These are phyloP conservation scores for Pterula multifida DNA, from an alignment of 1,284 basidiomycete genomes.

Conservation along the genomic window DNA sequence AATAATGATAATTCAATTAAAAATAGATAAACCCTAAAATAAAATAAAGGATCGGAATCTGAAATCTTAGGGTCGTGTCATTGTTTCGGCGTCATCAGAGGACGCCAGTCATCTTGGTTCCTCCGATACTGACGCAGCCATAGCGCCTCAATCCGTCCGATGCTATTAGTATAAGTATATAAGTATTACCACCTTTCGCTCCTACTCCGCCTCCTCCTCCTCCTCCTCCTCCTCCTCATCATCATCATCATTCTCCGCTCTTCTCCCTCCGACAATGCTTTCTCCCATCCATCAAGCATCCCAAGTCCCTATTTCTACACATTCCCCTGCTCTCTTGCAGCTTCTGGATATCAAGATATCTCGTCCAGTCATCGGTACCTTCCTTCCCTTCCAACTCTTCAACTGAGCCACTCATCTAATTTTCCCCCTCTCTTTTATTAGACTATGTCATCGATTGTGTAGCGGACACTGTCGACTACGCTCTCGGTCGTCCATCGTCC, in stretches of 20 bases:
- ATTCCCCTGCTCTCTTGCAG: slow-evolving; percentile 50
- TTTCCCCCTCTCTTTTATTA: slow-evolving; percentile 17
- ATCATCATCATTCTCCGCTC: not conserved
- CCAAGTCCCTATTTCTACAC: slow-evolving; percentile 47
- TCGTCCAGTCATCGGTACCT: slow-evolving; percentile 42
- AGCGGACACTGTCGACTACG: slow-evolving; percentile 59
- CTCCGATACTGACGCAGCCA: not conserved
- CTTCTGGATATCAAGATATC: slow-evolving; percentile 51
- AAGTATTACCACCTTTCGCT: not conserved
- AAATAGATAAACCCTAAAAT: not conserved
- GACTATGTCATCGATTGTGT: slow-evolving; percentile 59
- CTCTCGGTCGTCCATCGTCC: slow-evolving; percentile 48
- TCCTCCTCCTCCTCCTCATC: not conserved
- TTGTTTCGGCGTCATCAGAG: not conserved
- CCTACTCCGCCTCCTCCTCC: not conserved
- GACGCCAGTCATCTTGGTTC: not conserved
- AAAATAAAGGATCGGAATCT: not conserved
- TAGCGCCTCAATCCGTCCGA: not conserved
- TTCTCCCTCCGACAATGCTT: not conserved
- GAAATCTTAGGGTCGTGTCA: too few species aligned
- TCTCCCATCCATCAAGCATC: slow-evolving; percentile 40
- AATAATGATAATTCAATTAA: not conserved
- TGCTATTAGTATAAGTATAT: not conserved
- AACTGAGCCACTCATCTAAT: not conserved
- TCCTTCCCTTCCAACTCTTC: slow-evolving; percentile 1